Evolutionary conservation across 306 rosid genomes (phyloP).

Genomic region (Cucurbita ficifolia): DNA sequence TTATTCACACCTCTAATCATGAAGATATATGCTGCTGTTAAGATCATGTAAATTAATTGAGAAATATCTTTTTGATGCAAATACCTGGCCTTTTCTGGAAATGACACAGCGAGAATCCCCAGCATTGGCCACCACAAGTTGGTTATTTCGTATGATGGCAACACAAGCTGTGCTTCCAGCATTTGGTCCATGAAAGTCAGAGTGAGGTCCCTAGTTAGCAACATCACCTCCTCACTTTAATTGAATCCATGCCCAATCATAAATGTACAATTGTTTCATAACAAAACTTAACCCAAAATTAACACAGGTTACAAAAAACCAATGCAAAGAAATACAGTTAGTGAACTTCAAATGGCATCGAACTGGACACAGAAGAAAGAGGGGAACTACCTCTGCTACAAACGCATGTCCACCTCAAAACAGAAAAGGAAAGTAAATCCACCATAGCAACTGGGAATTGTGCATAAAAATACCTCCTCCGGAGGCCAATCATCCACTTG

Average conservation of each 20-base stretch:
- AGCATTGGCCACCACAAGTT: slow-evolving; percentile 82
- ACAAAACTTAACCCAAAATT: not conserved
- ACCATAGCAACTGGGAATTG: slow-evolving; percentile 5
- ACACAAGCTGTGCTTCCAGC: slow-evolving; percentile 95
- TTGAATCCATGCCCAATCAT: slow-evolving; percentile 6
- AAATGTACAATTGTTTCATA: not conserved
- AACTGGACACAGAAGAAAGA: not conserved
- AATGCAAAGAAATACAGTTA: not conserved
- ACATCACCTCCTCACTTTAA: slow-evolving; percentile 17
- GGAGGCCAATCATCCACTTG: slow-evolving; percentile 50
- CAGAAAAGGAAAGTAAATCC: slow-evolving; percentile 10
- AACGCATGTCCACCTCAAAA: slow-evolving; percentile 10
- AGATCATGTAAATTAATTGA: not conserved
- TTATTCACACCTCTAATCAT: not conserved
- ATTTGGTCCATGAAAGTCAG: slow-evolving; percentile 76
- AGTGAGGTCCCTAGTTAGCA: slow-evolving; percentile 80
- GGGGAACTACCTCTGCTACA: slow-evolving; percentile 7
- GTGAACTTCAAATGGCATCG: not conserved
- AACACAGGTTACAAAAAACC: not conserved
- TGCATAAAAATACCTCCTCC: slow-evolving; percentile 61
- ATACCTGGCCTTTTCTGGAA: slow-evolving; percentile 89
- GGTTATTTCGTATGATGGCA: slow-evolving; percentile 47
- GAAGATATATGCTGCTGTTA: not conserved
- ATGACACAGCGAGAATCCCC: slow-evolving; percentile 93
- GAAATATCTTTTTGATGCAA: not conserved